Evolutionary conservation across 768 basidiomycete species (phyloP).

Genomic region (Pleurotus eryngii): DNA sequence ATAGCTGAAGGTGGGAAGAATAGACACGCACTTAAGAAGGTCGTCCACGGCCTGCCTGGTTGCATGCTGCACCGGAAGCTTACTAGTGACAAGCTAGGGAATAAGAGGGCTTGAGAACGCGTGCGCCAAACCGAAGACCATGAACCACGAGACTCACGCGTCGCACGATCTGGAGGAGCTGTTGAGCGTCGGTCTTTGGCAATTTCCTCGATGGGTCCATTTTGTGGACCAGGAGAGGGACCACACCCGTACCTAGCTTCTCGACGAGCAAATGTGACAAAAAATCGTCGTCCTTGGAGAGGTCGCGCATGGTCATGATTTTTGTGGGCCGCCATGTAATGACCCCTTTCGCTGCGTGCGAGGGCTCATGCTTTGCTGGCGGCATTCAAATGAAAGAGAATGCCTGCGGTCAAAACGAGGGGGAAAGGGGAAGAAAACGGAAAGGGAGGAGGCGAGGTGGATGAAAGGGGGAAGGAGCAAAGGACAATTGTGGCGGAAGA

Average conservation of each 20-base stretch:
- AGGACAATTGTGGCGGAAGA: slow-evolving; percentile 17
- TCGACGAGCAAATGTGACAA: slow-evolving; percentile 87
- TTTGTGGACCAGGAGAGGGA: slow-evolving; percentile 86
- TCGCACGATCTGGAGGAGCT: slow-evolving; percentile 70
- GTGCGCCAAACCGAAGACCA: slow-evolving; percentile 20
- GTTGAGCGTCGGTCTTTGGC: slow-evolving; percentile 68
- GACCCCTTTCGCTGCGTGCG: slow-evolving; percentile 21
- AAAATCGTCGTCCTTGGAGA: slow-evolving; percentile 89
- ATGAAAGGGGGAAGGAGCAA: slow-evolving; percentile 14
- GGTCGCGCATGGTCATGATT: slow-evolving; percentile 89
- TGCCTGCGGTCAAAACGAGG: background rate
- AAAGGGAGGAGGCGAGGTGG: slow-evolving; percentile 15
- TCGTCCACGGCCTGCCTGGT: slow-evolving; percentile 75
- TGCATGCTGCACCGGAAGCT: slow-evolving; percentile 50
- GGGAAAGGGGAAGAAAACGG: slow-evolving; percentile 9
- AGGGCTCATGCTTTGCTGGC: slow-evolving; percentile 26
- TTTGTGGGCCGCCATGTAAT: slow-evolving; percentile 77
- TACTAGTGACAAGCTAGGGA: slow-evolving; percentile 56
- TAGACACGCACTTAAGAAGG: slow-evolving; percentile 60
- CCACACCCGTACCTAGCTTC: slow-evolving; percentile 76
- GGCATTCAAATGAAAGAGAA: slow-evolving; percentile 7
- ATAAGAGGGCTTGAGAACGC: slow-evolving; percentile 17
- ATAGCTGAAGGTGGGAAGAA: slow-evolving; percentile 17
- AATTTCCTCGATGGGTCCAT: slow-evolving; percentile 79
- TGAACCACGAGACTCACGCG: slow-evolving; percentile 53